Evolutionary conservation across 345 rosid genomes (phyloP), one percentile per base, ranked within the genome.

Genomic region (Populus ilicifolia): DNA sequence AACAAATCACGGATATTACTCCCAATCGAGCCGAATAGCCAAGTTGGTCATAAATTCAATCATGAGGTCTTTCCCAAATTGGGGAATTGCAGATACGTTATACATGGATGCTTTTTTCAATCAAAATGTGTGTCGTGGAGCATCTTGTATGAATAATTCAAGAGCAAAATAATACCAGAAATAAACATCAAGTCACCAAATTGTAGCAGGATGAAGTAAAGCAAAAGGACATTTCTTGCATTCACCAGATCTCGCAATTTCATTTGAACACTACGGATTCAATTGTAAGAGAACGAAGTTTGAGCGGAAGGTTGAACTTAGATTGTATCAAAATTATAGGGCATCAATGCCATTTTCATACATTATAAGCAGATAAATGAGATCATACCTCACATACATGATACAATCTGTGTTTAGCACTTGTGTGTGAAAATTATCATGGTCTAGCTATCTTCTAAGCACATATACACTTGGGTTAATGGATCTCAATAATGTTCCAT

Each of bases 401-500:
- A 0, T 7, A 72, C 48, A 20, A 29, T 52, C 9, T 25, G 18
- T 71, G 39, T 71, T 52, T 30, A 59, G 25, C 23, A 5, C 35
- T 44, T 27, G 18, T 44, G 59, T 70, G 36, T 10, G 30, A 7
- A 29, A 4, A 54, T 48, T 50, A 38, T 33, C 29, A 33, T 33
- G 75, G 65, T 61, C 59, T 29, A 43, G 33, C 35, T 39, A 64
- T 66, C 29, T 76, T 7, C 67, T 16, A 69, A 67, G 23, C 18
- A 64, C 36, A 43, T 71, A 61, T 38, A 43, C 0, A 33, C 48
- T 67, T 72, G 52, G 10, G 62, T 68, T 61, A 14, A 54, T 23
- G 66, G 77, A 20, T 54, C 68, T 50, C 23, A 67, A n/a, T 39
- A 48, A 62, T 4, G 54, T 50, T 59, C 65, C 70, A 77, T 33